Base-by-base conservation (phyloP, 805 yeast genomes). In the Wickerhamiella qilinensis region DNA sequence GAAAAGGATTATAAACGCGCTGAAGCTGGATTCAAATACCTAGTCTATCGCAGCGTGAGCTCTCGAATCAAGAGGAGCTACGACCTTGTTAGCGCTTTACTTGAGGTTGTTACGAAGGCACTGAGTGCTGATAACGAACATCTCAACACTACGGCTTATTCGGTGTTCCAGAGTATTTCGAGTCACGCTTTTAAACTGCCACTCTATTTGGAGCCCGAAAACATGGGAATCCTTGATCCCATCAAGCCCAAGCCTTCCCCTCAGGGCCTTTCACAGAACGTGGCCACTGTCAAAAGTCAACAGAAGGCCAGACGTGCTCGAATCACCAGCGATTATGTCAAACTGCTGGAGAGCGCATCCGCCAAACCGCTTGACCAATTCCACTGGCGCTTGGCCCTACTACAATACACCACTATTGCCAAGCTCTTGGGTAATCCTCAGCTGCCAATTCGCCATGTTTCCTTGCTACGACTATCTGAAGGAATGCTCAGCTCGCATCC, bases 11-110 rank as follows among this genome's bases (percentile, higher is more conserved):
- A 59, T 43, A 75, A 72, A 45, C 60, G 64, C 20, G 68, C 82
- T 18, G 74, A 77, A 43, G 77, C 82, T 32, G 77, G 80, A 1
- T 57, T 85, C 45, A 62, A 65, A 18, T 58, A 78, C 7, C 67
- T 86, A 43, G 58, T 63, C 18, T 57, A 75, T 40, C 72, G 68
- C 37, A 70, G 74, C 45, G 64, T 86, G 40, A 69, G 69, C 41
- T 63, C 68, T 14, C 68, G 75, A 46, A 55, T 81, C 7, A 68
- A 69, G 40, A 66, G 68, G 27, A 86, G 78, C 50, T 71, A 65
- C 47, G 59, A 60, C 35, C 68, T 74, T 45, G 47, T 80, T 33
- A 57, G 63, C 12, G 60, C 58, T 34, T 65, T 71, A 20, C n/a
- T 43, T n/a, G 62, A 15, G 57, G 56, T 15, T 48, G 76, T 15